Percentiles rank a stretch among this genome's conserved stretches.
Evolutionary conservation across 768 basidiomycete genomes (phyloP).

Genomic region (Termitomyces sp.): DNA sequence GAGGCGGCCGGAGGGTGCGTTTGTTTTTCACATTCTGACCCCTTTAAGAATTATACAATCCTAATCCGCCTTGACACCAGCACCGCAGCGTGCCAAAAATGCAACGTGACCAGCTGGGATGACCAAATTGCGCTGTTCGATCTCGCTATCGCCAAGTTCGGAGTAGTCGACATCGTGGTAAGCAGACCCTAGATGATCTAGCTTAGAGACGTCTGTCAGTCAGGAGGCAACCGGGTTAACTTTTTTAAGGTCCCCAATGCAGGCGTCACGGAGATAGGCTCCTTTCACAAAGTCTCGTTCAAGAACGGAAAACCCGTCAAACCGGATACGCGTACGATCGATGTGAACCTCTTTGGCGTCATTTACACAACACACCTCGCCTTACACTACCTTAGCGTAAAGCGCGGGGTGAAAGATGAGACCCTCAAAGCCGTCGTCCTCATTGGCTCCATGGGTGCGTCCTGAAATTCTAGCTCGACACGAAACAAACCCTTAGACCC

Average conservation of each 20-base stretch:
- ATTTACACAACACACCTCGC: constrained; percentile 47
- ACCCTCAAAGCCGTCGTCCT: constrained; percentile 47
- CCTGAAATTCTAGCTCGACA: not conserved
- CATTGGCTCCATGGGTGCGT: constrained; percentile 50
- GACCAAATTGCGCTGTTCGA: constrained; percentile 50
- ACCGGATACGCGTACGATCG: constrained; percentile 38
- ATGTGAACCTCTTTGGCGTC: constrained; percentile 45
- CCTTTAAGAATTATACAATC: not conserved
- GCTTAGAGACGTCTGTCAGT: not conserved
- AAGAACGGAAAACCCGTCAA: constrained; percentile 37
- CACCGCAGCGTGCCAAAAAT: constrained; percentile 34
- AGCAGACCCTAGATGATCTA: constrained; percentile 17
- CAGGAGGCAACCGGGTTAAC: not conserved
- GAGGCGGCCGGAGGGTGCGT: constrained; percentile 38
- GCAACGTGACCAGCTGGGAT: constrained; percentile 51
- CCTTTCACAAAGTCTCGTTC: constrained; percentile 25
- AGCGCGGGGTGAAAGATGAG: constrained; percentile 21
- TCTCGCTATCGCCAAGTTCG: constrained; percentile 38
- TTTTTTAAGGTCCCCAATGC: constrained; percentile 42
- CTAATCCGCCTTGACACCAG: constrained; percentile 21
- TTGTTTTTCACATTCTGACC: not conserved
- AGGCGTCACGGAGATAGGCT: constrained; percentile 34
- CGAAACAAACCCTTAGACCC: not conserved
- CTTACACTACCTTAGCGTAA: constrained; percentile 41
- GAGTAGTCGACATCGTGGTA: constrained; percentile 51